These are phyloP conservation scores for Penicillium cataractarum DNA, from an alignment of 495 filamentous ascomycete species.

Conservation along the genomic window DNA sequence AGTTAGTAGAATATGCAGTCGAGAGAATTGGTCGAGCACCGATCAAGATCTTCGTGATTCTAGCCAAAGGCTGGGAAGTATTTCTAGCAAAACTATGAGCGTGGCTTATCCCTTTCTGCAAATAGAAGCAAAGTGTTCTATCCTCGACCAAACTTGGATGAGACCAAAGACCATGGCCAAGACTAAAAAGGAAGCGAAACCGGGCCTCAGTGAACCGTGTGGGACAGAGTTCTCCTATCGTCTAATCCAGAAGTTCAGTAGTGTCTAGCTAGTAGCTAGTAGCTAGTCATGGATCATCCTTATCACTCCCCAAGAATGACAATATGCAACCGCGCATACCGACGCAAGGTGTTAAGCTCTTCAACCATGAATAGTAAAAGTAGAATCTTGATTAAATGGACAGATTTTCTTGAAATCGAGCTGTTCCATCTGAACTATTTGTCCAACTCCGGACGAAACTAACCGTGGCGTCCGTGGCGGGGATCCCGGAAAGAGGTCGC, in stretches of 20 bases:
- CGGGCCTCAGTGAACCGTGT: too few species aligned
- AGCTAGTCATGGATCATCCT: too few species aligned
- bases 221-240: too few species aligned
- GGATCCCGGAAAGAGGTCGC: too few species aligned
- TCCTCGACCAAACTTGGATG: background rate
- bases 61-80: too few species aligned
- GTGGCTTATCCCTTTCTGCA: background rate
- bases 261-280: too few species aligned
- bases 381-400: background rate
- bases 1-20: background rate
- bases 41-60: background rate
- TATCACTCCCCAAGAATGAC: too few species aligned
- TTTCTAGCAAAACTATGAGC: background rate
- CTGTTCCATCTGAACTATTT: too few species aligned
- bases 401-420: background rate
- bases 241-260: too few species aligned
- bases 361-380: too few species aligned
- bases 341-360: too few species aligned
- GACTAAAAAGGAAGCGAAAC: background rate
- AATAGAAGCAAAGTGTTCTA: background rate
- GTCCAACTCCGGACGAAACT: background rate
- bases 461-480: slow-evolving; percentile 1
- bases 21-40: background rate
- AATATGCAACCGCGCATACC: too few species aligned
- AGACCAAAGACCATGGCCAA: background rate